Base-by-base conservation (phyloP, 768 basidiomycete genomes). In the Trametes gibbosa region DNA sequence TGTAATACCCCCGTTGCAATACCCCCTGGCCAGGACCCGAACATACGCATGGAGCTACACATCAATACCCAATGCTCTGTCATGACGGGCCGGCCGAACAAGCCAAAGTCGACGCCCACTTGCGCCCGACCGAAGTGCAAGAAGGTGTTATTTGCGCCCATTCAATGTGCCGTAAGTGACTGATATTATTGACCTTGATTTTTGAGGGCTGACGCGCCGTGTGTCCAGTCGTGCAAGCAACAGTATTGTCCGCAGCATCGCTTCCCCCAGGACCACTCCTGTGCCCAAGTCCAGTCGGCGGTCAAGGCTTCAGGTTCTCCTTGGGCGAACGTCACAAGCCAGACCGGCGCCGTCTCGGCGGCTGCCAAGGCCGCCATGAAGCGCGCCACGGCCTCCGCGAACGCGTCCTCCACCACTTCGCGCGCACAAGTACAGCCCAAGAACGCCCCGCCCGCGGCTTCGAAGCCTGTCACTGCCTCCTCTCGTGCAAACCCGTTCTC, bases 211-310 rank as follows among this genome's bases (percentile, higher is more conserved):
- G n/a, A 51, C 14, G 42, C 19, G 50, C 29, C 14, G 37, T 3
- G 2, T 5, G 1, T 0, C 0, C 58, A 94, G 92, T 80, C 79
- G 70, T 94, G 92, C 72, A 78, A 72, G 43, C 74, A 82, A 60
- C 84, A 87, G 62, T 94, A 85, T 68, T 95, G 92, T 68, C 80
- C 89, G 0, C 74, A 82, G 25, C 92, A 95, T 68, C 88, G 92
- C 43, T 91, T 91, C 72, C 86, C 90, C 9, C 75, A 76, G 41
- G 86, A 89, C 63, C 92, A 95, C 62, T 76, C 58, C 52, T 92
- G 91, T 65, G 39, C 68, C 3, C 17, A 51, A n/a, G 29, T 63
- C 19, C 50, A 62, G 1, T 19, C 58, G 16, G 58, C 69, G 5
- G 21, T 70, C 21, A 64, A 55, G 54, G 19, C 69, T 19, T 34